These are phyloP conservation scores for Ajuga reptans DNA, from an alignment of 305 asterid genomes.

Conservation along the genomic window DNA sequence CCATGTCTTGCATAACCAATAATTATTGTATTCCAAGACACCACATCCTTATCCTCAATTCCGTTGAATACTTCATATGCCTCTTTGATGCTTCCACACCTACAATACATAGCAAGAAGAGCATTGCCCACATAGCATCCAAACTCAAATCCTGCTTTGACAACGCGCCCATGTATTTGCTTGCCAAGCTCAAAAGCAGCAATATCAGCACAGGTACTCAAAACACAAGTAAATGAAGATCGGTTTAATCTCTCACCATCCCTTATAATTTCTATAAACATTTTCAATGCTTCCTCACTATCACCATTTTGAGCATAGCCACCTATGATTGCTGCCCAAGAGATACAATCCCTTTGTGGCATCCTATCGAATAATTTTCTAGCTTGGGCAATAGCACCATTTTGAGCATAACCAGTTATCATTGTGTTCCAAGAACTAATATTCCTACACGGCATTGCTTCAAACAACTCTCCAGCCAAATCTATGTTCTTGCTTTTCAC, in stretches of 20 bases:
- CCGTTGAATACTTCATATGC: constrained; percentile 48
- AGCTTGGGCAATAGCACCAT: constrained; percentile 51
- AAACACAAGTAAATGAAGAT: constrained; percentile 53
- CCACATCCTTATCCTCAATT: constrained; percentile 57
- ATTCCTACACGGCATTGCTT: constrained; percentile 67
- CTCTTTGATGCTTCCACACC: constrained; percentile 81
- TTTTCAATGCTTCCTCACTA: constrained; percentile 48
- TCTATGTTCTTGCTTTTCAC: constrained; percentile 62
- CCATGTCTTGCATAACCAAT: constrained; percentile 88
- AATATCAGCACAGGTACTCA: constrained; percentile 76
- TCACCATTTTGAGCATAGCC: constrained; percentile 73
- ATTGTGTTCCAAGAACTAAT: constrained; percentile 87
- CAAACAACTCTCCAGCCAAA: constrained; percentile 66
- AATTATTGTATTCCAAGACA: constrained; percentile 88
- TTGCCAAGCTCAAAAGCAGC: constrained; percentile 84
- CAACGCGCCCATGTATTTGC: constrained; percentile 62
- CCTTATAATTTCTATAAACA: constrained; percentile 59
- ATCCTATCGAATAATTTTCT: constrained; percentile 57
- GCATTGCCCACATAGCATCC: constrained; percentile 83
- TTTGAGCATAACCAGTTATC: constrained; percentile 79
- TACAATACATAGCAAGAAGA: constrained; percentile 82
- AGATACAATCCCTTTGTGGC: constrained; percentile 73
- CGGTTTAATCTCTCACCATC: constrained; percentile 59
- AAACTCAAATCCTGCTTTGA: constrained; percentile 65
- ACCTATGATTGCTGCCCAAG: constrained; percentile 93